Evolutionary conservation across 2,329 filamentous ascomycete species (phyloP).

Genomic region (Ophiocordyceps australis): DNA sequence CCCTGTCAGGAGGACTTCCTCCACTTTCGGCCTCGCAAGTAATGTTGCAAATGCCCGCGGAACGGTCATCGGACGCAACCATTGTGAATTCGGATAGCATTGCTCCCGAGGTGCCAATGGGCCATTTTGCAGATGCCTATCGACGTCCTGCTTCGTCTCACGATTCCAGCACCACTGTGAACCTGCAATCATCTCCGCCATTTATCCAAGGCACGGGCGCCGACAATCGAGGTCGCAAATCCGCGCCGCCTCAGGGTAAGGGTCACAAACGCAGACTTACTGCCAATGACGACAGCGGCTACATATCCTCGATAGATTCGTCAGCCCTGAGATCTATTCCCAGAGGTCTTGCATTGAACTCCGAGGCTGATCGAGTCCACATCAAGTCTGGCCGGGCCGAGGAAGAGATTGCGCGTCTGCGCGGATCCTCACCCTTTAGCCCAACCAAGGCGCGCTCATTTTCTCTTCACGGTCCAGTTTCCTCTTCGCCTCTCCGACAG

Average conservation of each 20-base stretch:
- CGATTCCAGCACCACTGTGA: slow-evolving; percentile 51
- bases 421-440: slow-evolving; percentile 84
- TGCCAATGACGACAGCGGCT: slow-evolving; percentile 82
- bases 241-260: slow-evolving; percentile 44
- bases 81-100: slow-evolving; percentile 52
- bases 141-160: slow-evolving; percentile 26
- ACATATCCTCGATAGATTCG: slow-evolving; percentile 90
- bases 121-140: slow-evolving; percentile 21
- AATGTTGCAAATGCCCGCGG: slow-evolving; percentile 23
- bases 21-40: slow-evolving; percentile 19
- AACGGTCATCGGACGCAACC: slow-evolving; percentile 62
- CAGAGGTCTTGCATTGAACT: slow-evolving; percentile 47
- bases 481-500: slow-evolving; percentile 51
- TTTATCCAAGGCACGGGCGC: slow-evolving; percentile 44
- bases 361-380: slow-evolving; percentile 61
- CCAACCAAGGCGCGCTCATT: slow-evolving; percentile 52
- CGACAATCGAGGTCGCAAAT: slow-evolving; percentile 38
- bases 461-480: slow-evolving; percentile 30
- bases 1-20: slow-evolving; percentile 18
- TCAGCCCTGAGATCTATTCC: slow-evolving; percentile 62
- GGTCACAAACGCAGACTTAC: slow-evolving; percentile 61
- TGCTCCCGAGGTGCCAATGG: slow-evolving; percentile 29
- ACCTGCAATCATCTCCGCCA: slow-evolving; percentile 84
- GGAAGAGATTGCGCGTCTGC: slow-evolving; percentile 84
- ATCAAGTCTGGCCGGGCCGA: slow-evolving; percentile 85